Percentiles rank a stretch among this genome's conserved stretches.
Conservation (phyloP, 306 rosid species). For the Begonia fuchsioides region DNA sequence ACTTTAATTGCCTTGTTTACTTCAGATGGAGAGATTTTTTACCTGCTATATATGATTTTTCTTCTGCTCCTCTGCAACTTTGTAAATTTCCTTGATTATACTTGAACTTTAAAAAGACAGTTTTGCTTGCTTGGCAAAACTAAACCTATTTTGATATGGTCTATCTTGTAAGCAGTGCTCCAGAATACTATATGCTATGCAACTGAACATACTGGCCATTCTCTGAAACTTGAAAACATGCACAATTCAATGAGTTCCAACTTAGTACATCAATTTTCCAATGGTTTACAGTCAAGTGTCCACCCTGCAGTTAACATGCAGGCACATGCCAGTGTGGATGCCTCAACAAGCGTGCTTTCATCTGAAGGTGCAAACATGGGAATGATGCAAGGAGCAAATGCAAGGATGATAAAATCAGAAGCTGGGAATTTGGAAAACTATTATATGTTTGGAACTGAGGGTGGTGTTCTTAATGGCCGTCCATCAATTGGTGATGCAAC, state of each 20-base stretch:
- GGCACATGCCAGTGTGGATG: slow-evolving; percentile 36
- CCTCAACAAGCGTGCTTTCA: slow-evolving; percentile 35
- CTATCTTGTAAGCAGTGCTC: slow-evolving; percentile 27
- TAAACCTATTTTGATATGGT: no score
- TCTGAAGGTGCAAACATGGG: slow-evolving; percentile 48
- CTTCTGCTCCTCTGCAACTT: no score
- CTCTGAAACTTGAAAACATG: slow-evolving; percentile 50
- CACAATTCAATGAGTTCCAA: slow-evolving; percentile 48
- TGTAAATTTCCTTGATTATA: no score
- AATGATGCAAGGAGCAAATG: slow-evolving; percentile 61
- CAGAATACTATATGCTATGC: slow-evolving; percentile 50
- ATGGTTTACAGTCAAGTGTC: slow-evolving; percentile 52
- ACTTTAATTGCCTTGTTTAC: no score
- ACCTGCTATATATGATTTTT: no score
- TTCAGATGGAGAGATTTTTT: no score
- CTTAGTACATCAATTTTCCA: slow-evolving; percentile 39
- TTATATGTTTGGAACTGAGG: slow-evolving; percentile 46
- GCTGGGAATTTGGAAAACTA: slow-evolving; percentile 55
- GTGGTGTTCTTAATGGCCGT: slow-evolving; percentile 43
- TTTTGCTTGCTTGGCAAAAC: no score
- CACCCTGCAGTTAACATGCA: slow-evolving; percentile 44
- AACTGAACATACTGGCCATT: slow-evolving; percentile 30
- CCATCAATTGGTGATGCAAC: slow-evolving; percentile 52
- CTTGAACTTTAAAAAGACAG: no score
- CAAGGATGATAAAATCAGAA: slow-evolving; percentile 61